Conservation (phyloP, 306 rosid genomes). For the Hippophae gyantsensis region DNA sequence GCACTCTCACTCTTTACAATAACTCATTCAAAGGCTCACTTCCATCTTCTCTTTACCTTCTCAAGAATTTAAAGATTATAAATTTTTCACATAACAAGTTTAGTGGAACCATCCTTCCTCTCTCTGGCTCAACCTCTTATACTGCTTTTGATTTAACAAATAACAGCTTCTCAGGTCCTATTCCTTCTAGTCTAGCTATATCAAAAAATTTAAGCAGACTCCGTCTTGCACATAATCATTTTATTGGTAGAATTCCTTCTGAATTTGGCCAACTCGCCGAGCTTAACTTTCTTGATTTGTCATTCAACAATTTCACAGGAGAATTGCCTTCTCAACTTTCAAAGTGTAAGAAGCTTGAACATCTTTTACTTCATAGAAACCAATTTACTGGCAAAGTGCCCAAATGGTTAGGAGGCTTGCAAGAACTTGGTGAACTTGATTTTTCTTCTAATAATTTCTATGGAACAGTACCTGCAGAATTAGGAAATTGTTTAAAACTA, state of each 20-base stretch:
- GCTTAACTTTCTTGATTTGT: conserved; percentile 76
- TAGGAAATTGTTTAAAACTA: conserved; percentile 64
- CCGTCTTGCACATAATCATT: conserved; percentile 65
- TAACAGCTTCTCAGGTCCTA: conserved; percentile 82
- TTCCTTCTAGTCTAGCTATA: conserved; percentile 51
- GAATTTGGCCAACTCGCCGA: conserved; percentile 47
- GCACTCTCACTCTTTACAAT: conserved; percentile 73
- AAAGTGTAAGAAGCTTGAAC: conserved; percentile 50
- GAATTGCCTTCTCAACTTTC: conserved; percentile 47
- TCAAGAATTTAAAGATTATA: conserved; percentile 68
- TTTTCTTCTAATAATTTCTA: conserved; percentile 61
- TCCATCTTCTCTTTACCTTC: conserved; percentile 53
- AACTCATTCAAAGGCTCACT: conserved; percentile 91
- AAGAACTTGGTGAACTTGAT: conserved; percentile 78
- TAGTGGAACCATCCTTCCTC: conserved; percentile 64
- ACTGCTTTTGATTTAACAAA: conserved; percentile 76
- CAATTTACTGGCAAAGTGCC: conserved; percentile 46
- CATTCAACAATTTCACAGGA: conserved; percentile 64
- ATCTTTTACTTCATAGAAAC: conserved; percentile 59
- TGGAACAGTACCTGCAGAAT: conserved; percentile 58
- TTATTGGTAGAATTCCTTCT: conserved; percentile 52
- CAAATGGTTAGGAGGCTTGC: conserved; percentile 55
- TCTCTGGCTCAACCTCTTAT: conserved; percentile 53
- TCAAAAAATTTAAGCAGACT: conserved; percentile 63
- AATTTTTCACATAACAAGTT: conserved; percentile 77